Evolutionary conservation across 2,329 filamentous ascomycete genomes (phyloP).

Genomic region (Rhynchosporium agropyri): DNA sequence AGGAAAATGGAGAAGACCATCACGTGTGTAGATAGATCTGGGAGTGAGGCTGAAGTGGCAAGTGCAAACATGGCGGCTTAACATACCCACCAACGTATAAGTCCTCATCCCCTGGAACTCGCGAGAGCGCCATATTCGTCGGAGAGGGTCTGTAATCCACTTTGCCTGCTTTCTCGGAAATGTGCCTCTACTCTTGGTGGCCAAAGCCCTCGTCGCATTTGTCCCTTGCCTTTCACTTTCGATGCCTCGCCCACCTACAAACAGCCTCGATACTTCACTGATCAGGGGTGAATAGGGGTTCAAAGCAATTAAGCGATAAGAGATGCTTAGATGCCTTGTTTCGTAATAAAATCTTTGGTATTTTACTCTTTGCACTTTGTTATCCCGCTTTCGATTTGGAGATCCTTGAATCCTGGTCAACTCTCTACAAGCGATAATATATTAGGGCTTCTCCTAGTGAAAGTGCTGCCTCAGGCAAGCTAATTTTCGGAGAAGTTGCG

Average conservation of each 20-base stretch:
- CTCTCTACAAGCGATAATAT: conserved; percentile 3
- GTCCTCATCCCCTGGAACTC: conserved; percentile 68
- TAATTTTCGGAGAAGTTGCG: not conserved
- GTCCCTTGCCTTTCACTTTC: not conserved
- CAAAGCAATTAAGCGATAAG: not conserved
- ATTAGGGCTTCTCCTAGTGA: conserved; percentile 14
- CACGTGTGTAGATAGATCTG: conserved; percentile 40
- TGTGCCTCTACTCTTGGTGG: conserved; percentile 12
- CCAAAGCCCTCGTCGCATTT: conserved; percentile 11
- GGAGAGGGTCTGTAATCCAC: conserved; percentile 35
- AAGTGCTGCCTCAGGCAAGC: conserved; percentile 5
- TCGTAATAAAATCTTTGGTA: conserved; percentile 7
- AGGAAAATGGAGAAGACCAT: conserved; percentile 37
- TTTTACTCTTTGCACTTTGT: conserved; percentile 9
- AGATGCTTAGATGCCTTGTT: not conserved
- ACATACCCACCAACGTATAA: conserved; percentile 79
- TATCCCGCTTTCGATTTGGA: conserved; percentile 6
- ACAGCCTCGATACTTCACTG: not conserved
- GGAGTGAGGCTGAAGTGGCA: conserved; percentile 17
- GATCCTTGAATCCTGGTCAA: conserved; percentile 5
- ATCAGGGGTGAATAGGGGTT: not conserved
- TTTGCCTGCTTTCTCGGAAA: conserved; percentile 19
- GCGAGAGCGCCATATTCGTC: conserved; percentile 61
- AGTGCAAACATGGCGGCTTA: conserved; percentile 16
- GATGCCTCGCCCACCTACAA: not conserved